Evolutionary conservation across 2,329 filamentous ascomycete genomes (phyloP), one percentile per base, ranked within the genome.

Genomic region (Stromatinia cepivora): DNA sequence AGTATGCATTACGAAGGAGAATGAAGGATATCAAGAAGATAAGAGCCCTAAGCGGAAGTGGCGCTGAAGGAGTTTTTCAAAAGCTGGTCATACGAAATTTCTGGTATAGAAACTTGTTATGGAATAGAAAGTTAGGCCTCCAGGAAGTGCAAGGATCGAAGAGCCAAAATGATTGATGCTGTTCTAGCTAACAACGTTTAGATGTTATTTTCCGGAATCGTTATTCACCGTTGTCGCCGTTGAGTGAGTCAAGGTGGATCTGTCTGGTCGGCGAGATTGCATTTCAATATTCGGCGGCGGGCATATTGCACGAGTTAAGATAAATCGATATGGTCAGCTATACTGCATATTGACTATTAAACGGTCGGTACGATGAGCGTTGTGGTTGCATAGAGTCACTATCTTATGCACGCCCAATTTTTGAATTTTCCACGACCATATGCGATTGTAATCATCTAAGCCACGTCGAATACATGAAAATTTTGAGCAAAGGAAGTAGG

Each of bases 61-160:
- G 78, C 65, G 74, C 74, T 0, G 62, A 69, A 9, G 70, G 70
- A 15, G 70, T 77, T 1, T 79, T 78, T 53, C 75, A 77, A 70
- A 73, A 39, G 34, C 62, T 74, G 48, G 72, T 73, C 22, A 75
- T 75, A 13, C 74, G 70, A 77, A 77, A 61, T 36, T 76, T 5
- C 34, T 7, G 4, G 22, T 52, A 28, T 22, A 4, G 31, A 52
- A 25, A 28, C 3, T 15, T 15, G 31, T 8, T 22, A 28, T 63
- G 31, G 46, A 52, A 13, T 11, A 1, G 31, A 9, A 64, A 39
- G 34, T 8, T 25, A 4, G 31, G 3, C 5, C n/a, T 52, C 17
- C 15, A 20, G 4, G 13, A 17, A n/a, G 10, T 53, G 15, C 17
- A 64, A 39, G 22, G 15, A 64, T 20, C 15, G n/a, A 52, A 39